Percentiles rank a stretch among this genome's conserved stretches.
Conservation (phyloP, 257 asterid genomes). For the Mitragyna speciosa region DNA sequence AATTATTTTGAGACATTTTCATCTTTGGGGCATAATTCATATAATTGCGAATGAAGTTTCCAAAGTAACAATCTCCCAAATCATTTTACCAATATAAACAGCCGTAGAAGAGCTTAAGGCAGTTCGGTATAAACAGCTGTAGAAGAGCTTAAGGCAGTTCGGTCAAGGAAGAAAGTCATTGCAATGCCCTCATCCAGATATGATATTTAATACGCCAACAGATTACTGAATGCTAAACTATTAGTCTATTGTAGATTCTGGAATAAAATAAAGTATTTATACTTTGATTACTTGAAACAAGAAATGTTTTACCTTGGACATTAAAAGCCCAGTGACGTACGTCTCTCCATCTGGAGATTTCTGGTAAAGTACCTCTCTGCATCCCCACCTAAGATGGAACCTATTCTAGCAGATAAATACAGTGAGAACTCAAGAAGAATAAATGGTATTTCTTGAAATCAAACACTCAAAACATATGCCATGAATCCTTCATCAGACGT, state of each 20-base stretch:
- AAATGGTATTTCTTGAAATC: too few relatives aligned
- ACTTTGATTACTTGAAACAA: constrained; percentile 8
- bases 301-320: constrained; percentile 69
- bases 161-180: neutral
- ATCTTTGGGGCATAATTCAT: neutral
- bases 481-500: neutral
- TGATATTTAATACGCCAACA: neutral
- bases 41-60: neutral
- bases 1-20: neutral
- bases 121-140: neutral
- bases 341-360: constrained; percentile 69
- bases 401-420: constrained; percentile 41
- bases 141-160: neutral
- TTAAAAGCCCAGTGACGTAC: constrained; percentile 79
- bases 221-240: neutral
- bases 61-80: neutral
- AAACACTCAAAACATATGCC: neutral
- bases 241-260: neutral
- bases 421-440: constrained; percentile 1
- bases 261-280: neutral
- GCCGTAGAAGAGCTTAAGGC: neutral
- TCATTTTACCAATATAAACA: neutral
- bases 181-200: neutral
- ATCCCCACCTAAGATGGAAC: constrained; percentile 99
- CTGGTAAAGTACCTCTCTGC: constrained; percentile 86